Evolutionary conservation across 768 basidiomycete species (phyloP).

Genomic region (Stropharia rugosoannulata): DNA sequence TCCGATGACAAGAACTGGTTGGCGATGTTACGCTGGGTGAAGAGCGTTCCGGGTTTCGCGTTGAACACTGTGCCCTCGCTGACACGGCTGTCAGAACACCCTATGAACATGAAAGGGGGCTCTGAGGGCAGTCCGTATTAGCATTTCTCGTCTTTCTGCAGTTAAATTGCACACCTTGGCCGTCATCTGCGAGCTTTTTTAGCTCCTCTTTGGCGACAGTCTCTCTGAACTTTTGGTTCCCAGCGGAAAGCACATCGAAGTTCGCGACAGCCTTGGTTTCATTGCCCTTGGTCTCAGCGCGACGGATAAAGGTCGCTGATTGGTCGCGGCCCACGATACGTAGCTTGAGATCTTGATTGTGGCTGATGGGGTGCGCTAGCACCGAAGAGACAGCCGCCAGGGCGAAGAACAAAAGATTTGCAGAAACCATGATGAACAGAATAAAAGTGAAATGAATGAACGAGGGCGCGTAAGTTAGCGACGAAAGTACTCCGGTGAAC

Average conservation of each 20-base stretch:
- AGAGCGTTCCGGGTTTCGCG: constrained; percentile 36
- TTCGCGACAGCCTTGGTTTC: constrained; percentile 9
- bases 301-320: constrained; percentile 8
- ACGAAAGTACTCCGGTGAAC: constrained; percentile 4
- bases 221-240: constrained; percentile 31
- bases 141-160: not conserved
- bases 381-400: constrained; percentile 15
- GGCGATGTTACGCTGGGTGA: constrained; percentile 38
- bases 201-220: constrained; percentile 21
- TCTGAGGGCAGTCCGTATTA: constrained; percentile 13
- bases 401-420: constrained; percentile 11
- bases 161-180: constrained; percentile 25
- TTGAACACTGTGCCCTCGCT: constrained; percentile 37
- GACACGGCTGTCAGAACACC: constrained; percentile 39
- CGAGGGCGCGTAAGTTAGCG: constrained; percentile 8
- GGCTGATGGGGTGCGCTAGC: constrained; percentile 19
- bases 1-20: constrained; percentile 38
- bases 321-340: constrained; percentile 17
- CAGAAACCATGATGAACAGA: constrained; percentile 14
- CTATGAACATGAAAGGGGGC: constrained; percentile 36
- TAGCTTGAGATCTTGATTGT: constrained; percentile 9
- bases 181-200: constrained; percentile 27
- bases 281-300: constrained; percentile 3
- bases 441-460: constrained; percentile 6
- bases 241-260: constrained; percentile 26